Conservation (phyloP, 495 filamentous ascomycete species). For the Staphylotrichum longicolle region DNA sequence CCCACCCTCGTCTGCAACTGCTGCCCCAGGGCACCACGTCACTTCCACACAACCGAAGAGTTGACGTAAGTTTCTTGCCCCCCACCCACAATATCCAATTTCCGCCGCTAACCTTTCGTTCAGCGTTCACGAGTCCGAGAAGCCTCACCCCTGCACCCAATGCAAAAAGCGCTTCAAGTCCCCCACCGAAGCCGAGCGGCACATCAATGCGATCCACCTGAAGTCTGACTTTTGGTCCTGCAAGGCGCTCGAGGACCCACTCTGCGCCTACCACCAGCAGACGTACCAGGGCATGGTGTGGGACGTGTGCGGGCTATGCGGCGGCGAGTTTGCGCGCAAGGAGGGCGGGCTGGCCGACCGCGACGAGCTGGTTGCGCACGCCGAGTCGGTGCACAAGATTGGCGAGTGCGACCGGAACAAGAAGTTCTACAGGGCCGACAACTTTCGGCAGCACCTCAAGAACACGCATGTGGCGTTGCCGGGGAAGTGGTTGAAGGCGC, state of each 20-base stretch:
- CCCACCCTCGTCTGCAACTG: constrained; percentile 65
- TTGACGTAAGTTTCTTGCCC: constrained; percentile 56
- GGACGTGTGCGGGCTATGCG: constrained; percentile 84
- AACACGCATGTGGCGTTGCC: constrained; percentile 60
- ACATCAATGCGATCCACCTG: constrained; percentile 86
- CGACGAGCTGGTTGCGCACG: constrained; percentile 53
- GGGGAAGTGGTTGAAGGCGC: constrained; percentile 33
- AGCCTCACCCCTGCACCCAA: constrained; percentile 75
- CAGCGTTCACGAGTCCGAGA: constrained; percentile 67
- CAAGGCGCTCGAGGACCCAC: constrained; percentile 52
- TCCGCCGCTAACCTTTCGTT: constrained; percentile 8
- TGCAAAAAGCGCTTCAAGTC: constrained; percentile 87
- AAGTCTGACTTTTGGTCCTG: constrained; percentile 85
- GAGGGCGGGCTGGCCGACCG: constrained; percentile 45
- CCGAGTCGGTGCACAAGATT: constrained; percentile 72
- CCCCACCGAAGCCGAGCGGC: constrained; percentile 85
- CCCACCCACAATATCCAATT: neutral
- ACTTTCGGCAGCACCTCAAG: constrained; percentile 87
- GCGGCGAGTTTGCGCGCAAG: constrained; percentile 70
- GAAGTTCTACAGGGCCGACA: constrained; percentile 84
- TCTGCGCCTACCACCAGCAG: constrained; percentile 66
- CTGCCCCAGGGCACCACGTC: constrained; percentile 83
- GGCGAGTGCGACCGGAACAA: constrained; percentile 83
- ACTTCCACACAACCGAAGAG: constrained; percentile 69
- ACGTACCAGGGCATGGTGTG: constrained; percentile 38